phyloP scores from a whole-genome alignment of 495 filamentous ascomycete genomes.

The Xylaria sp. region DNA sequence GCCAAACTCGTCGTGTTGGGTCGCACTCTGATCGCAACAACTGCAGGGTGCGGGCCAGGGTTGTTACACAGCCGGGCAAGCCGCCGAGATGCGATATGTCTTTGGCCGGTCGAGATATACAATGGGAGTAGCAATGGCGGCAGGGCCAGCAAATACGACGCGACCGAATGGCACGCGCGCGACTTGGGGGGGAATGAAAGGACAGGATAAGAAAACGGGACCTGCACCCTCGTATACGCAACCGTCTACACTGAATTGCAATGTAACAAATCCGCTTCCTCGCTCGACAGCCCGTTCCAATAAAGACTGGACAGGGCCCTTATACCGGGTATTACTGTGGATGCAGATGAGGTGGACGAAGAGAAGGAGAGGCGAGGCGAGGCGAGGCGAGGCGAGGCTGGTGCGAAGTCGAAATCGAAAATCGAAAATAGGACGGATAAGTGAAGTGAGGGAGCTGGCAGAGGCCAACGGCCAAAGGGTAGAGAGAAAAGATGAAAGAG shows the following conservation, averaged over 20 bases:
- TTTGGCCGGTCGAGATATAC: slow-evolving; percentile 32
- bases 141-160: slow-evolving; percentile 22
- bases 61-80: slow-evolving; percentile 32
- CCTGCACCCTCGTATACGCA: slow-evolving; percentile 23
- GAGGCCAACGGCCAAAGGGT: slow-evolving; percentile 11
- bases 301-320: slow-evolving; percentile 20
- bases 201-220: slow-evolving; percentile 17
- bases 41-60: slow-evolving; percentile 35
- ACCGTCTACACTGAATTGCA: slow-evolving; percentile 8
- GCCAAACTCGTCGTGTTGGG: slow-evolving; percentile 15
- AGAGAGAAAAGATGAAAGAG: not conserved
- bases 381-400: slow-evolving; percentile 34
- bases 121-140: no score
- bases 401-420: no score
- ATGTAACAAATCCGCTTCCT: slow-evolving; percentile 19
- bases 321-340: not conserved
- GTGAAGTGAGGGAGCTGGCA: slow-evolving; percentile 19
- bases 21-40: slow-evolving; percentile 25
- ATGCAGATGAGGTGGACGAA: slow-evolving; percentile 12
- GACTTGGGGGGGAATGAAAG: slow-evolving; percentile 18
- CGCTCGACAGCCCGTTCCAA: slow-evolving; percentile 17
- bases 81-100: slow-evolving; percentile 33
- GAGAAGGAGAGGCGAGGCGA: slow-evolving; percentile 33
- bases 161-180: slow-evolving; percentile 21
- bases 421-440: slow-evolving; percentile 18